Base-by-base conservation (phyloP, 2,329 filamentous ascomycete genomes). In the Colletotrichum cuscutae region DNA sequence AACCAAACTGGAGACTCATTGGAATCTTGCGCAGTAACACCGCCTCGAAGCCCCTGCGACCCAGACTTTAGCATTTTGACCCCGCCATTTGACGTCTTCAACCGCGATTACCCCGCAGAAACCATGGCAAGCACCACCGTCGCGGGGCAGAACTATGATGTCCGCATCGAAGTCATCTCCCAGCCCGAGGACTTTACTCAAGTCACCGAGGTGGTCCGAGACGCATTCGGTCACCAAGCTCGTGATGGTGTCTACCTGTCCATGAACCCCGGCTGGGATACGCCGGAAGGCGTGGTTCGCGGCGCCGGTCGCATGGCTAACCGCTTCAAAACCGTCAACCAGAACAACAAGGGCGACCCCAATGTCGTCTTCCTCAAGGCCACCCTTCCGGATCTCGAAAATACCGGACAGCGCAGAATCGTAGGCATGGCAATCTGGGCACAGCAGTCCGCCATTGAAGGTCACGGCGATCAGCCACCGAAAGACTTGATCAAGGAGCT, bases 231-330 rank as follows among this genome's bases (percentile, higher is more conserved):
- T 28, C 77, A 77, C 19, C 89, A 91, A 76, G 81, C 81, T 13
- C 79, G 79, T 32, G 89, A 91, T 76, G 82, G 81, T 7, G 78
- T 90, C 64, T 91, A 87, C 86, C 82, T 80, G 1, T 79, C 81
- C 72, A 82, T 87, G 80, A 89, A 89, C 71, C 89, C 89, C 0
- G 86, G 82, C 22, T 91, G 89, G 88, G 84, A 90, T 46, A 88
- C 86, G 0, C 80, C 84, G 5, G 79, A 82, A 15, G 89, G 88
- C 12, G 80, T 78, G 30, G 76, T 76, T 0, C 76, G 76, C 1
- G 83, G 81, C 30, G 81, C 81, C 2, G 77, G 78, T 11, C 82
- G 82, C 15, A 76, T 89, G 72, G 77, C 80, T 3, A 75, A 83
- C 46, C 83, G 85, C 28, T 90, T 84, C 83, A 76, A 79, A 30